Percentiles rank a stretch among this genome's conserved stretches.
phyloP scores from a whole-genome alignment of 2,329 filamentous ascomycete genomes.

The Hypoxylon sp. region DNA sequence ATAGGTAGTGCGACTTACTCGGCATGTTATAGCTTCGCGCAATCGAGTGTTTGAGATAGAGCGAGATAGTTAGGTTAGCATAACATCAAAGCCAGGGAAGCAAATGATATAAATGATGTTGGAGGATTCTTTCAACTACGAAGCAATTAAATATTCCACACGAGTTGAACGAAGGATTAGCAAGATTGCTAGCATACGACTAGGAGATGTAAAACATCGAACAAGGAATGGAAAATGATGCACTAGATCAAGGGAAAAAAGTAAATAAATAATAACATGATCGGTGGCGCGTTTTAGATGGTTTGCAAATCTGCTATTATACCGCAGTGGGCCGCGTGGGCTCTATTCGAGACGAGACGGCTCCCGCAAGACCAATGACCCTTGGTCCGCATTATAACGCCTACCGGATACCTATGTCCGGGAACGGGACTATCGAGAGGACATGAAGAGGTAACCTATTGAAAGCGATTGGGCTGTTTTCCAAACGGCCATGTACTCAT shows the following conservation, averaged over 20 bases:
- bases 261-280: conserved; percentile 33
- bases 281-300: conserved; percentile 18
- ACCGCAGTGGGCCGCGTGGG: conserved; percentile 35
- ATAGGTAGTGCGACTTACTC: conserved; percentile 30
- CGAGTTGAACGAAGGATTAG: background rate
- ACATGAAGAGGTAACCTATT: conserved; percentile 15
- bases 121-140: background rate
- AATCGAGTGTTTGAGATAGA: background rate
- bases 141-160: conserved; percentile 4
- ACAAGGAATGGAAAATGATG: background rate
- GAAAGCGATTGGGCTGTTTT: conserved; percentile 18
- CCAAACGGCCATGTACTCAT: background rate
- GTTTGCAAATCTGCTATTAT: conserved; percentile 12
- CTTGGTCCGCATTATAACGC: conserved; percentile 21
- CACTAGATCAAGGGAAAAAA: conserved; percentile 7
- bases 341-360: conserved; percentile 28
- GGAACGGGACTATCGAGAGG: conserved; percentile 3
- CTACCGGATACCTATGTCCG: conserved; percentile 10
- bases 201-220: conserved; percentile 4
- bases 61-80: conserved; percentile 7
- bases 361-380: conserved; percentile 27
- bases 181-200: background rate
- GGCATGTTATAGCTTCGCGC: conserved; percentile 28
- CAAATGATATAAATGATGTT: conserved; percentile 6
- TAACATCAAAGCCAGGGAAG: conserved; percentile 8